These are phyloP conservation scores for Cyberlindnera lachancei DNA, from an alignment of 805 yeast species.

Conservation along the genomic window DNA sequence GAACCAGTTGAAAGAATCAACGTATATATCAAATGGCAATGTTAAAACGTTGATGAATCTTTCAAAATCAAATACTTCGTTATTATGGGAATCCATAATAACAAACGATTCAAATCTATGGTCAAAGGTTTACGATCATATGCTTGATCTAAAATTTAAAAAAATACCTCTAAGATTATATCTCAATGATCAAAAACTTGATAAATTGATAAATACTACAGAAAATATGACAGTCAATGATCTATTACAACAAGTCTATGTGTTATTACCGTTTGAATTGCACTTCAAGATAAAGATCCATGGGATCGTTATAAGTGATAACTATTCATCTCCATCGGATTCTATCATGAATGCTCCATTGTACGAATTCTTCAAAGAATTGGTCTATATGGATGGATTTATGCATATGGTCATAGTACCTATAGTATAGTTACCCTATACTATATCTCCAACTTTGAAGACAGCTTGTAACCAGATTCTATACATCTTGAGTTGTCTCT, in stretches of 20 bases:
- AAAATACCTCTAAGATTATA: conserved; percentile 1
- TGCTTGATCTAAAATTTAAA: not conserved
- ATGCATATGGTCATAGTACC: conserved; percentile 45
- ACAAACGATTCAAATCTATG: conserved; percentile 27
- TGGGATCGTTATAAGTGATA: conserved; percentile 36
- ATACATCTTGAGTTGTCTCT: conserved; percentile 90
- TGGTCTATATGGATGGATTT: conserved; percentile 57
- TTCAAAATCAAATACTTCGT: conserved; percentile 51
- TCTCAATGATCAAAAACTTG: conserved; percentile 1
- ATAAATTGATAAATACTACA: not conserved
- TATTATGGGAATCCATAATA: conserved; percentile 48
- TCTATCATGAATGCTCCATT: conserved; percentile 42
- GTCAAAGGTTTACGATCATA: not conserved
- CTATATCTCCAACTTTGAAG: conserved; percentile 31
- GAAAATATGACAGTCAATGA: conserved; percentile 28
- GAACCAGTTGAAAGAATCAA: conserved; percentile 78
- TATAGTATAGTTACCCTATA: no score
- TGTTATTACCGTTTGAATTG: conserved; percentile 38
- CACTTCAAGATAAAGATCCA: conserved; percentile 39
- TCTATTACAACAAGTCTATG: no score
- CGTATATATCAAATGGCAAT: conserved; percentile 68
- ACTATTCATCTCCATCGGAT: conserved; percentile 41
- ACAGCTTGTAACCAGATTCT: conserved; percentile 96
- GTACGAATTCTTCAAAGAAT: conserved; percentile 35
- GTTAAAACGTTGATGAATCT: conserved; percentile 75